Conservation (phyloP, 2,329 filamentous ascomycete genomes). For the Apiospora kogelbergensis region DNA sequence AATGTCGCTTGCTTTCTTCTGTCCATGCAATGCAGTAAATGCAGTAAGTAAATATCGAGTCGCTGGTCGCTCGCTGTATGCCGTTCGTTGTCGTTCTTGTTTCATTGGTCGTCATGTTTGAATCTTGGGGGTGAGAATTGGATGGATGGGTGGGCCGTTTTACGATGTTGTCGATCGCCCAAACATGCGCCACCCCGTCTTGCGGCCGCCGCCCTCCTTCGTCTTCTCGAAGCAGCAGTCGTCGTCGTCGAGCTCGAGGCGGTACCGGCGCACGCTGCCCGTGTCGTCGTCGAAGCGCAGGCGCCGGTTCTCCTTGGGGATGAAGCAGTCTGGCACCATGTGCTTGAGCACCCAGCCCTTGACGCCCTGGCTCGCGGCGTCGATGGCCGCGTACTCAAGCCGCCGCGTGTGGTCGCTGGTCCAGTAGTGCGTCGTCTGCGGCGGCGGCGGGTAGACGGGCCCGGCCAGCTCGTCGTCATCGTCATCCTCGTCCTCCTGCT, state of each 20-base stretch:
- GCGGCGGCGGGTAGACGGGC: conserved; percentile 43
- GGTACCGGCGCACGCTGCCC: conserved; percentile 63
- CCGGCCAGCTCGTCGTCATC: conserved; percentile 12
- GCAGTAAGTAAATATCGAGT: neutral
- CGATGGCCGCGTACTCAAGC: conserved; percentile 66
- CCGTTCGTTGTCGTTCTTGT: neutral
- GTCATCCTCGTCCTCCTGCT: neutral
- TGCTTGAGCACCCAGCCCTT: conserved; percentile 59
- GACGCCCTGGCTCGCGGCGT: conserved; percentile 59
- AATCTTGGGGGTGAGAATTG: too few relatives aligned
- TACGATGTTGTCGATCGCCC: conserved; percentile 16
- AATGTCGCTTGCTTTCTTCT: neutral
- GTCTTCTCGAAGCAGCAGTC: conserved; percentile 33
- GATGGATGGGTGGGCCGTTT: too few relatives aligned
- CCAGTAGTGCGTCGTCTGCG: conserved; percentile 66
- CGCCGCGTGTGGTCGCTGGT: conserved; percentile 62
- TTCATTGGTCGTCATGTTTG: neutral
- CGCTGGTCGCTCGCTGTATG: neutral
- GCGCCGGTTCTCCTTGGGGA: conserved; percentile 47
- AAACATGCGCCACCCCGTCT: conserved; percentile 29
- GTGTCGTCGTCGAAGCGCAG: conserved; percentile 62
- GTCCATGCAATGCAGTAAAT: neutral
- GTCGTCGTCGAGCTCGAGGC: conserved; percentile 56
- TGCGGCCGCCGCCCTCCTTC: conserved; percentile 23
- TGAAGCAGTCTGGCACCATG: conserved; percentile 61